Conservation (phyloP, 257 asterid genomes). For the Fraxinus americana region DNA sequence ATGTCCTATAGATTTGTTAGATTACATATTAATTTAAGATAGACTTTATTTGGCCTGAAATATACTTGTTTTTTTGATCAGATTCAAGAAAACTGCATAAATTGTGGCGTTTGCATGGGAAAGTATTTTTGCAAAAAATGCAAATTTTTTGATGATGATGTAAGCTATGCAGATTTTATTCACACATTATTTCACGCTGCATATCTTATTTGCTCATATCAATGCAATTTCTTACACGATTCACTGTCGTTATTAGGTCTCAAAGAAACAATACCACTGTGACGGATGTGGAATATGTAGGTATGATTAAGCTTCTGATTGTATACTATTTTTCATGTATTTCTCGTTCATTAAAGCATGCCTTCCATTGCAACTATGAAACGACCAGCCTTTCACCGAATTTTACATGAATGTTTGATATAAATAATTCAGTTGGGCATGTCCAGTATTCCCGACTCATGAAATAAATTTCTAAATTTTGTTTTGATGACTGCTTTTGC, state of each 20-base stretch:
- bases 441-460: neutral
- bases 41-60: neutral
- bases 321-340: neutral
- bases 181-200: neutral
- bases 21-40: neutral
- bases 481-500: constrained; percentile 18
- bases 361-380: neutral
- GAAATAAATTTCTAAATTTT: neutral
- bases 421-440: neutral
- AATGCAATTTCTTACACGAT: neutral
- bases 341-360: neutral
- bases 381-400: neutral
- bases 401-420: neutral
- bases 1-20: constrained; percentile 21
- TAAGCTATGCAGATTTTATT: constrained; percentile 17
- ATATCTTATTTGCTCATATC: neutral
- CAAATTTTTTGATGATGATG: constrained; percentile 67
- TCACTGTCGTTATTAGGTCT: constrained; percentile 36
- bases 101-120: constrained; percentile 66
- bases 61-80: constrained; percentile 11
- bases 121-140: constrained; percentile 54
- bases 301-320: constrained; percentile 23
- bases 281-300: constrained; percentile 75
- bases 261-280: constrained; percentile 68
- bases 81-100: constrained; percentile 56